These are phyloP conservation scores for Ganoderma multipileum DNA, from an alignment of 1,284 basidiomycete genomes.

Conservation along the genomic window DNA sequence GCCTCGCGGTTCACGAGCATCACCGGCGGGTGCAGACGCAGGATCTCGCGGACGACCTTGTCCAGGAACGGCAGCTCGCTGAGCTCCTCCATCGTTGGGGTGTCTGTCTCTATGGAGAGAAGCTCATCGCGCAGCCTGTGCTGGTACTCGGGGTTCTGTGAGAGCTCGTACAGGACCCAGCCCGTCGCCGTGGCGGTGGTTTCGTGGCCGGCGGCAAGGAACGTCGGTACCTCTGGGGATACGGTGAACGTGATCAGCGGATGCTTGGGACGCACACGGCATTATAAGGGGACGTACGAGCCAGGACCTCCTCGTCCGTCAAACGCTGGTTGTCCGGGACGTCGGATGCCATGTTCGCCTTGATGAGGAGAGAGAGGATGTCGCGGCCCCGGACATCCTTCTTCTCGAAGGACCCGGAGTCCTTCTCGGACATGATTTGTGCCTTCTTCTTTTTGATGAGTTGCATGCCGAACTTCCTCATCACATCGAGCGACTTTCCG, in stretches of 20 bases:
- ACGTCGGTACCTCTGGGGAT: slow-evolving; percentile 14
- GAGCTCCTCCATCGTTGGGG: slow-evolving; percentile 63
- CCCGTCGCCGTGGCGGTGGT: slow-evolving; percentile 53
- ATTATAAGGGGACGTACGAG: slow-evolving; percentile 49
- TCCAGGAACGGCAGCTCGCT: slow-evolving; percentile 67
- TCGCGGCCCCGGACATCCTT: slow-evolving; percentile 37
- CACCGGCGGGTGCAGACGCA: slow-evolving; percentile 73
- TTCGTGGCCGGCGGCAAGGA: slow-evolving; percentile 57
- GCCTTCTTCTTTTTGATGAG: slow-evolving; percentile 29
- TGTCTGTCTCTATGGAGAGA: slow-evolving; percentile 43
- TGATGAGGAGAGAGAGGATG: slow-evolving; percentile 46
- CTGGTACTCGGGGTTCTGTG: slow-evolving; percentile 62
- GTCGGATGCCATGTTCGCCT: slow-evolving; percentile 56
- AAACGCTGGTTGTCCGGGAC: slow-evolving; percentile 51
- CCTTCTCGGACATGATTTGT: slow-evolving; percentile 32
- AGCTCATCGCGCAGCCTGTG: slow-evolving; percentile 75
- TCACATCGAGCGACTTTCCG: slow-evolving; percentile 37
- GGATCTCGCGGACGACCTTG: slow-evolving; percentile 69
- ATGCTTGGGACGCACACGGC: background rate
- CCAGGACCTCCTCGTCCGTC: slow-evolving; percentile 60
- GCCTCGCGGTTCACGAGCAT: slow-evolving; percentile 57
- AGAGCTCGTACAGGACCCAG: slow-evolving; percentile 72
- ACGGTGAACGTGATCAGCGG: background rate
- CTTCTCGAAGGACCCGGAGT: slow-evolving; percentile 28
- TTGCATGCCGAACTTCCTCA: slow-evolving; percentile 45